Conservation (phyloP, 805 yeast species). For the Middelhovenomyces tepae region DNA sequence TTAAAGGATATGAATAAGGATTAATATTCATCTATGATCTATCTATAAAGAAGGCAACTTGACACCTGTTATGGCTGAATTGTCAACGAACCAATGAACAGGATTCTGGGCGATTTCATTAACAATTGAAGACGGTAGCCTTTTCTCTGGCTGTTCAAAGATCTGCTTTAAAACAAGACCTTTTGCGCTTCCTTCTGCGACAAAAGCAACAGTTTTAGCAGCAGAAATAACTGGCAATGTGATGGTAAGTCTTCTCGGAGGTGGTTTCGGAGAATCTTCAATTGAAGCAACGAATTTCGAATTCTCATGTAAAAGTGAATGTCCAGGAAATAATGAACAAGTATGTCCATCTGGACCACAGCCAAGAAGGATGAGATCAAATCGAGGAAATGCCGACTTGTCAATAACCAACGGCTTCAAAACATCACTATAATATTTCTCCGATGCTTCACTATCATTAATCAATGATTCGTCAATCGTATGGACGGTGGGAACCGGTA, state of each 20-base stretch:
- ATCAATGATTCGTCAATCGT: slow-evolving; percentile 59
- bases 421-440: slow-evolving; percentile 47
- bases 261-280: slow-evolving; percentile 86
- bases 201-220: slow-evolving; percentile 57
- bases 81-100: slow-evolving; percentile 78
- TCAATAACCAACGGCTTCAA: slow-evolving; percentile 33
- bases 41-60: slow-evolving; percentile 6
- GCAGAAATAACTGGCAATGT: slow-evolving; percentile 65
- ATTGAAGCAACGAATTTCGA: slow-evolving; percentile 50
- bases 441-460: slow-evolving; percentile 43
- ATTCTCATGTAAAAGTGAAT: slow-evolving; percentile 50
- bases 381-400: slow-evolving; percentile 31
- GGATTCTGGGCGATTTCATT: slow-evolving; percentile 43
- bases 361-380: slow-evolving; percentile 71
- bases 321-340: slow-evolving; percentile 87
- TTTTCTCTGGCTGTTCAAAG: slow-evolving; percentile 38
- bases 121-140: slow-evolving; percentile 64
- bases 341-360: slow-evolving; percentile 97
- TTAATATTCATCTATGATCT: neutral
- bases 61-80: slow-evolving; percentile 65
- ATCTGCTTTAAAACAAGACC: slow-evolving; percentile 63
- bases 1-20: slow-evolving; percentile 56
- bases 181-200: slow-evolving; percentile 84
- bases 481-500: slow-evolving; percentile 47
- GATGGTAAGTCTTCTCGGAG: slow-evolving; percentile 83